phyloP scores from a whole-genome alignment of 768 basidiomycete genomes.

The Asterophora parasitica region DNA sequence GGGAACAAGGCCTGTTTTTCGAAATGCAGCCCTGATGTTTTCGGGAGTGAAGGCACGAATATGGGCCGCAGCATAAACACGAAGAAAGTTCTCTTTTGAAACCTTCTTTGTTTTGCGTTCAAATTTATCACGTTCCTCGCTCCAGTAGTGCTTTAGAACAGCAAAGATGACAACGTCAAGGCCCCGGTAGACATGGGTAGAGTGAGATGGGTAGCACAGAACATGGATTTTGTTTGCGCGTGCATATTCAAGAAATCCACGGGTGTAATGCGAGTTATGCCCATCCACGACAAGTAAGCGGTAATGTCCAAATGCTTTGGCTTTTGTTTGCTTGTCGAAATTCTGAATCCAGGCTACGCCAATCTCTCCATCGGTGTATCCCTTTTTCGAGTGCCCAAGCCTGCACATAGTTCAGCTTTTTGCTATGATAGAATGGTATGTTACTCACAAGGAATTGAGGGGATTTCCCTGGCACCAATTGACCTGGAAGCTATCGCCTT shows the following conservation, averaged over 20 bases:
- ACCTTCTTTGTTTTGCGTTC: slow-evolving; percentile 11
- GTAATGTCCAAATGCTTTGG: slow-evolving; percentile 26
- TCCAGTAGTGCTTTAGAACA: slow-evolving; percentile 27
- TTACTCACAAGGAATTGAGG: too few species aligned
- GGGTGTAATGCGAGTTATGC: slow-evolving; percentile 35
- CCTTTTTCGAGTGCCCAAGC: slow-evolving; percentile 29
- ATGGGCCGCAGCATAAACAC: slow-evolving; percentile 16
- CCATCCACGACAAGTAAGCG: slow-evolving; percentile 37
- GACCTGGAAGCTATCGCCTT: slow-evolving; percentile 29
- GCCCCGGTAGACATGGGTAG: slow-evolving; percentile 38
- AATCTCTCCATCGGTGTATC: slow-evolving; percentile 26
- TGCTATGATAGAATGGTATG: too few species aligned
- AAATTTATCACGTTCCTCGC: slow-evolving; percentile 2
- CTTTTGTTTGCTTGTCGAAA: slow-evolving; percentile 30
- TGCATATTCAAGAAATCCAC: slow-evolving; percentile 29
- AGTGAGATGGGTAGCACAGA: slow-evolving; percentile 35
- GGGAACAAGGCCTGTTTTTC: slow-evolving; percentile 8
- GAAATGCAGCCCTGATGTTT: slow-evolving; percentile 21
- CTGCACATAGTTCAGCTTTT: too few species aligned
- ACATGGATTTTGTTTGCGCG: slow-evolving; percentile 31
- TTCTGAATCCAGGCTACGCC: slow-evolving; percentile 20
- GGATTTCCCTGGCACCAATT: slow-evolving; percentile 20
- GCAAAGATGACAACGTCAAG: slow-evolving; percentile 42
- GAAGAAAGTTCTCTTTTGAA: slow-evolving; percentile 12
- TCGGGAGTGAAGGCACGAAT: slow-evolving; percentile 6